Conservation (phyloP, 2,329 filamentous ascomycete genomes). For the Colletotrichum sp. region DNA sequence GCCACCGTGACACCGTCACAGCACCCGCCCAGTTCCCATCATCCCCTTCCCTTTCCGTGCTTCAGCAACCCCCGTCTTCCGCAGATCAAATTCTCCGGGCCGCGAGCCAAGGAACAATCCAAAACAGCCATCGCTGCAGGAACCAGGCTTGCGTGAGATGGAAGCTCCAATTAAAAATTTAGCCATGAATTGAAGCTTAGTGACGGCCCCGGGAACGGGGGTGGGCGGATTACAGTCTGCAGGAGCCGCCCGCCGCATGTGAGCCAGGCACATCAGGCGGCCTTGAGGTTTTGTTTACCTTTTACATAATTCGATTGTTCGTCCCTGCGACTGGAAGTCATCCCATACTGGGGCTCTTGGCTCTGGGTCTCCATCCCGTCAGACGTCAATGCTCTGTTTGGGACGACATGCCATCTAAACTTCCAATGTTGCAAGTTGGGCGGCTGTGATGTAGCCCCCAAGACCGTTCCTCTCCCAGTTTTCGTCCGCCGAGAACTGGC, state of each 20-base stretch:
- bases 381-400: not conserved
- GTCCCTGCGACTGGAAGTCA: not conserved
- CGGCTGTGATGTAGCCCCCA: not conserved
- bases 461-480: not conserved
- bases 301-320: not conserved
- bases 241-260: not conserved
- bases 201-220: not conserved
- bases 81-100: not conserved
- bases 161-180: not conserved
- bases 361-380: not conserved
- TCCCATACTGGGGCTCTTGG: not conserved
- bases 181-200: constrained; percentile 12
- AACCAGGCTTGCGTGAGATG: not conserved
- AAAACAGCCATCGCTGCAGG: constrained; percentile 6
- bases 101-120: not conserved
- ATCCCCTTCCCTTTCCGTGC: not conserved
- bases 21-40: not conserved
- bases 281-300: not conserved
- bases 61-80: not conserved
- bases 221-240: not conserved
- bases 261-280: not conserved
- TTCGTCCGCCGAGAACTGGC: not conserved
- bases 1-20: not conserved
- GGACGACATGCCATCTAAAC: constrained; percentile 5
- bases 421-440: not conserved